Evolutionary conservation across 768 basidiomycete species (phyloP).

Genomic region (Kwoniella bestiolae): DNA sequence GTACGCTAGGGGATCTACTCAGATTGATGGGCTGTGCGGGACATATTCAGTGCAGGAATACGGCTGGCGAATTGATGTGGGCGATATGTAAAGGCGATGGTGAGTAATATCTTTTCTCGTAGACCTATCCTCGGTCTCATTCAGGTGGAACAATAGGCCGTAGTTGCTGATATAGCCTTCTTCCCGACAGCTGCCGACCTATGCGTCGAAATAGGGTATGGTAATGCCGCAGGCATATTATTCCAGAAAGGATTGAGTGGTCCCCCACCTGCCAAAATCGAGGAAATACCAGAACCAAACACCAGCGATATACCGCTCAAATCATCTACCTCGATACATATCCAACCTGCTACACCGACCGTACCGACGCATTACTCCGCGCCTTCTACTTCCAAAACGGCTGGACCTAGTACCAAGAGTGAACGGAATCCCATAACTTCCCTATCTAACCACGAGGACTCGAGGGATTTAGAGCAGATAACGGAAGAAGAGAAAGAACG

Average conservation of each 20-base stretch:
- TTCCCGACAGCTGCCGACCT: constrained; percentile 6
- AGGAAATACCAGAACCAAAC: constrained; percentile 32
- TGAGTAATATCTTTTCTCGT: constrained; percentile 44
- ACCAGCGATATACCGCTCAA: neutral
- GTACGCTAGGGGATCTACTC: constrained; percentile 77
- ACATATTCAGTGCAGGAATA: constrained; percentile 71
- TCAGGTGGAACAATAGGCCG: neutral
- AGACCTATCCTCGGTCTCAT: neutral
- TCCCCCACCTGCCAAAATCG: constrained; percentile 44
- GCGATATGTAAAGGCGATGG: constrained; percentile 79
- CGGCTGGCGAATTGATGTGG: constrained; percentile 85
- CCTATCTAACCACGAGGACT: constrained; percentile 71
- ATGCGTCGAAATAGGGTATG: constrained; percentile 75
- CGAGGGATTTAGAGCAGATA: constrained; percentile 64
- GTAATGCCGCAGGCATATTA: constrained; percentile 91
- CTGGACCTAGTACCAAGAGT: too few species aligned
- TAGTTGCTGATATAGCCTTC: neutral
- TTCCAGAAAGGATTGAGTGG: constrained; percentile 79
- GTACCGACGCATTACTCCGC: neutral
- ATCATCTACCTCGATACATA: constrained; percentile 12
- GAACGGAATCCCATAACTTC: constrained; percentile 39
- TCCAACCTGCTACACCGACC: constrained; percentile 10
- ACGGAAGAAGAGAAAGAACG: constrained; percentile 92
- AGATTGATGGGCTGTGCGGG: constrained; percentile 76
- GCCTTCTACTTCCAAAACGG: neutral